Evolutionary conservation across 257 asterid species (phyloP).

Genomic region (Solanum chiquidenum): DNA sequence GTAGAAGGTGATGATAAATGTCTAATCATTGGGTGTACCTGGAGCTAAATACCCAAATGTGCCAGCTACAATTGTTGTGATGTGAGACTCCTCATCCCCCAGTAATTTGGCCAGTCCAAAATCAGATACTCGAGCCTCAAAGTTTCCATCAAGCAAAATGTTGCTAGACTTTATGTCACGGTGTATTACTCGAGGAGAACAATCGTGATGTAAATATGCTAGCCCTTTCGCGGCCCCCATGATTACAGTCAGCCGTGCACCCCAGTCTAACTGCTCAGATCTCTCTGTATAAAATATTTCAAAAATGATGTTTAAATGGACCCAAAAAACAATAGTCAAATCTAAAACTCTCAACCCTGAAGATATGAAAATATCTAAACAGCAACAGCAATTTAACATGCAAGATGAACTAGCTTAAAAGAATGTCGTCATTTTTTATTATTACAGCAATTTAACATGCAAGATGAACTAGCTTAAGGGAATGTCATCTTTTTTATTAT

Average conservation of each 20-base stretch:
- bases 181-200: slow-evolving; percentile 89
- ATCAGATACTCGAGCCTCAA: slow-evolving; percentile 91
- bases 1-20: not conserved
- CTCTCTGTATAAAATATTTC: slow-evolving; percentile 34
- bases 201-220: slow-evolving; percentile 91
- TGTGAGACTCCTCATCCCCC: slow-evolving; percentile 93
- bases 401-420: not conserved
- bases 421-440: not conserved
- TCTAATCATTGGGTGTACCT: slow-evolving; percentile 29
- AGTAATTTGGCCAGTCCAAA: slow-evolving; percentile 90
- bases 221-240: slow-evolving; percentile 95
- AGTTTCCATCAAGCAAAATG: slow-evolving; percentile 79
- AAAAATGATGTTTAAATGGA: not conserved
- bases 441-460: not conserved
- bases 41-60: slow-evolving; percentile 98
- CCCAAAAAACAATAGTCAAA: not conserved
- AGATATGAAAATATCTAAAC: not conserved
- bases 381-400: not conserved
- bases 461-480: not conserved
- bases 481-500: not conserved
- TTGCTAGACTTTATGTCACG: slow-evolving; percentile 94
- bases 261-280: slow-evolving; percentile 88
- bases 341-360: not conserved
- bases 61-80: slow-evolving; percentile 95
- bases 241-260: slow-evolving; percentile 67